Percentiles rank a stretch among this genome's conserved stretches.
phyloP scores from a whole-genome alignment of 441 rosid species.

The Corymbia citriodora region DNA sequence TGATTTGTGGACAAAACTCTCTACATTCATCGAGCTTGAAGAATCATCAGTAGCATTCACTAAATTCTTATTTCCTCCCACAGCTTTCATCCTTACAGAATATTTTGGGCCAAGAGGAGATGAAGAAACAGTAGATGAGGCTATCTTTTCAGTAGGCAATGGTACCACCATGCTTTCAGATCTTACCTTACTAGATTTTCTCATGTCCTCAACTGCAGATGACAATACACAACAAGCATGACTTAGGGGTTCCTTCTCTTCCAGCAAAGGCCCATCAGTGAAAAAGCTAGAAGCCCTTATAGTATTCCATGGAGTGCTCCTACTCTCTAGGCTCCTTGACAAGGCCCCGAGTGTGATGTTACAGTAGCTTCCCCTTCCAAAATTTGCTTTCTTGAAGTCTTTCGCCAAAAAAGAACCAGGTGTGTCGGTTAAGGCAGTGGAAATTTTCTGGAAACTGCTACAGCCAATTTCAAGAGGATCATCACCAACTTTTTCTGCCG shows the following conservation, averaged over 20 bases:
- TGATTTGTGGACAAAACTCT: conserved; percentile 29
- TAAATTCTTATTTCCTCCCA: conserved; percentile 26
- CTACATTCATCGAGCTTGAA: conserved; percentile 29
- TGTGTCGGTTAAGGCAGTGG: conserved; percentile 21
- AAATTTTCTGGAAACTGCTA: conserved; percentile 28
- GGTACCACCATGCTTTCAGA: conserved; percentile 39
- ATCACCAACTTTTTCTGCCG: conserved; percentile 48
- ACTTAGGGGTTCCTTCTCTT: conserved; percentile 21
- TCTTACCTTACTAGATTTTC: conserved; percentile 27
- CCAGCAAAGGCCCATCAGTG: conserved; percentile 76
- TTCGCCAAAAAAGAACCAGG: conserved; percentile 23
- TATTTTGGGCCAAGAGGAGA: conserved; percentile 90
- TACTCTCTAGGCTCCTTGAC: conserved; percentile 46
- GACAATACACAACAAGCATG: conserved; percentile 24
- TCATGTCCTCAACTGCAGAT: conserved; percentile 30
- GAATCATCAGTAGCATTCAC: conserved; percentile 25
- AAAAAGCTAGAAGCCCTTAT: conserved; percentile 38
- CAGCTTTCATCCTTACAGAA: conserved; percentile 43
- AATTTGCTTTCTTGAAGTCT: conserved; percentile 61
- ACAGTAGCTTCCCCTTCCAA: conserved; percentile 33
- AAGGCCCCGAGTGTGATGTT: conserved; percentile 32
- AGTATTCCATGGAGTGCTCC: conserved; percentile 21
- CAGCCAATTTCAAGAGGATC: conserved; percentile 54
- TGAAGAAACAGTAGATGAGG: conserved; percentile 55
- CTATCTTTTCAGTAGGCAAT: conserved; percentile 25